Base-by-base conservation (phyloP, 768 basidiomycete species). In the Macrocybe gigantea region DNA sequence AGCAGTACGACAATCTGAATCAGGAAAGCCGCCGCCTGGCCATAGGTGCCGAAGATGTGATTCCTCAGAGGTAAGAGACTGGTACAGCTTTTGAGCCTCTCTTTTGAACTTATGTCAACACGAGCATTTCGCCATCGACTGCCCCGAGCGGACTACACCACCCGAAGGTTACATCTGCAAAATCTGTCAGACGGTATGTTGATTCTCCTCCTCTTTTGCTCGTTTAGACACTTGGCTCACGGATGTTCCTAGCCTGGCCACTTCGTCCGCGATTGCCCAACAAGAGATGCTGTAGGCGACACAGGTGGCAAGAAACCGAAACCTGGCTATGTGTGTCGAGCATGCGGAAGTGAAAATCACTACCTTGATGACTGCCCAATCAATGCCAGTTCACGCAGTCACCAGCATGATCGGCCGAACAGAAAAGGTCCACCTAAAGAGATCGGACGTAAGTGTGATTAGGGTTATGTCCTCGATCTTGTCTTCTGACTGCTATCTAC, bases 161-260 rank as follows among this genome's bases (percentile, higher is more conserved):
- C 82, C 88, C 39, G 89, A 92, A 56, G 79, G 82, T 29, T 97
- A 97, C 57, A 64, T 91, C 7, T 96, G 94, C 72, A 90, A 79
- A 59, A 80, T 93, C 22, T 97, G 93, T 57, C 78, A 81, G 53
- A 78, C 73, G 37, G 88, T 87, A 49, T 50, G 72, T 38, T 48
- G 49, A 48, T 41, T 14, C n/a, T 13, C 31, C 39, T 52, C 14
- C 15, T 44, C 10, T 12, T 22, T n/a, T 43, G 38, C 38, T 29
- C 45, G 5, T 33, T 53, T 53, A 33, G 31, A 48, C 44, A 15
- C 36, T 33, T 8, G 12, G 34, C 32, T 5, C 31, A 33, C 29
- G 22, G 4, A 22, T 10, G 32, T 33, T 33, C 2, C 42, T 54
- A 90, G 79, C 73, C 85, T 35, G 92, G 86, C 31, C 93, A 96